Percentiles rank a stretch among this genome's conserved stretches.
Evolutionary conservation across 2,329 filamentous ascomycete species (phyloP).

Genomic region (Paraphoma sp.): DNA sequence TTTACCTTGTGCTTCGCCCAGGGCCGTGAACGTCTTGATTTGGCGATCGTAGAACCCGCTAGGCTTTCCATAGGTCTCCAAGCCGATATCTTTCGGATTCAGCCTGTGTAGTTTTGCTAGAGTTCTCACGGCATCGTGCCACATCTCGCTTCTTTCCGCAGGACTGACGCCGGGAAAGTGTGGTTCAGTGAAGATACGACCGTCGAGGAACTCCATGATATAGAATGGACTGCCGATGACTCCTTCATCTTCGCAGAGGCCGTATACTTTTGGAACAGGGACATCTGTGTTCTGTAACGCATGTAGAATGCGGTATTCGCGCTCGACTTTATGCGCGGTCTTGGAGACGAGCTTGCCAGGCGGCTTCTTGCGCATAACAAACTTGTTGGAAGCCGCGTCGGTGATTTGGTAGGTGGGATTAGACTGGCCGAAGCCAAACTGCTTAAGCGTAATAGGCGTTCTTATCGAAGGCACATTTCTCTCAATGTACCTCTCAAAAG

Average conservation of each 20-base stretch:
- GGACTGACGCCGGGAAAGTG: slow-evolving; percentile 74
- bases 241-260: slow-evolving; percentile 79
- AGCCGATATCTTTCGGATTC: slow-evolving; percentile 67
- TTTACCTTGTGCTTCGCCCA: slow-evolving; percentile 77
- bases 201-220: slow-evolving; percentile 94
- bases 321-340: slow-evolving; percentile 93
- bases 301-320: slow-evolving; percentile 88
- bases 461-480: slow-evolving; percentile 80
- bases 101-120: slow-evolving; percentile 85
- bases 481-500: slow-evolving; percentile 78
- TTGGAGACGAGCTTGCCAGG: slow-evolving; percentile 75
- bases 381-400: slow-evolving; percentile 70
- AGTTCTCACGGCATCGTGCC: slow-evolving; percentile 81
- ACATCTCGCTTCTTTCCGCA: slow-evolving; percentile 76
- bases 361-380: slow-evolving; percentile 95
- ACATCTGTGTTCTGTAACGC: slow-evolving; percentile 80
- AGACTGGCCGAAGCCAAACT: slow-evolving; percentile 97
- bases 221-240: slow-evolving; percentile 93
- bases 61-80: slow-evolving; percentile 75
- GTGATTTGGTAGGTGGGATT: slow-evolving; percentile 95
- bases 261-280: slow-evolving; percentile 81
- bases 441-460: slow-evolving; percentile 83
- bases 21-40: slow-evolving; percentile 78
- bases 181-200: slow-evolving; percentile 89
- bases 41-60: slow-evolving; percentile 84